Conservation (phyloP, 345 rosid genomes). For the Raphanus sativus region DNA sequence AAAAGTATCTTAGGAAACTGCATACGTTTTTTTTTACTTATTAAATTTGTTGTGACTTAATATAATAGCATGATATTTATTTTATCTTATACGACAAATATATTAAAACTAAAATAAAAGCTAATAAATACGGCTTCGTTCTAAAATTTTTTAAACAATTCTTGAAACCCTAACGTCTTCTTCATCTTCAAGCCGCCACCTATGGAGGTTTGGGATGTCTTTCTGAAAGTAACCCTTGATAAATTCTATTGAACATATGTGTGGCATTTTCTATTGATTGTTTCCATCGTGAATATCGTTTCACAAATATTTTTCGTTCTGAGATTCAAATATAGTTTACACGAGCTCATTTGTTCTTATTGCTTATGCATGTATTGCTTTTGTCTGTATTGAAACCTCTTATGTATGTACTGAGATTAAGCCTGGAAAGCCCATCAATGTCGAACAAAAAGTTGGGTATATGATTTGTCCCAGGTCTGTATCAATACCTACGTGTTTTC, state of each 20-base stretch:
- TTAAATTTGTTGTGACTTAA: no score
- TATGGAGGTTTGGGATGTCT: conserved; percentile 36
- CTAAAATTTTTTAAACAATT: background rate
- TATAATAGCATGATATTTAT: no score
- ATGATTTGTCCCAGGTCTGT: conserved; percentile 53
- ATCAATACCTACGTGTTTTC: background rate
- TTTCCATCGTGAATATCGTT: background rate
- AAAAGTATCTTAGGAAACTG: no score
- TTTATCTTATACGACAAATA: no score
- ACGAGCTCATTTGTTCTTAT: background rate
- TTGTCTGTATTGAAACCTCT: background rate
- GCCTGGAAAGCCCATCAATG: conserved; percentile 52
- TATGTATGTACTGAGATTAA: conserved; percentile 59
- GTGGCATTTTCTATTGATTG: background rate
- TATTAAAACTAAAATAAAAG: no score
- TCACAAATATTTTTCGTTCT: background rate
- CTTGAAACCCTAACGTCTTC: conserved; percentile 19
- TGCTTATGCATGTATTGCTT: background rate
- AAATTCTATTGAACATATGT: no score
- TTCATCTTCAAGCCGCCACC: conserved; percentile 19
- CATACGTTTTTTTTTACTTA: no score
- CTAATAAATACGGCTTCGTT: background rate
- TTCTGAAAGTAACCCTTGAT: background rate
- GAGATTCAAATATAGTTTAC: background rate
- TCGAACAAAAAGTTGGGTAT: conserved; percentile 30